Evolutionary conservation across 805 yeast species (phyloP).

Genomic region (Lipomyces orientalis): DNA sequence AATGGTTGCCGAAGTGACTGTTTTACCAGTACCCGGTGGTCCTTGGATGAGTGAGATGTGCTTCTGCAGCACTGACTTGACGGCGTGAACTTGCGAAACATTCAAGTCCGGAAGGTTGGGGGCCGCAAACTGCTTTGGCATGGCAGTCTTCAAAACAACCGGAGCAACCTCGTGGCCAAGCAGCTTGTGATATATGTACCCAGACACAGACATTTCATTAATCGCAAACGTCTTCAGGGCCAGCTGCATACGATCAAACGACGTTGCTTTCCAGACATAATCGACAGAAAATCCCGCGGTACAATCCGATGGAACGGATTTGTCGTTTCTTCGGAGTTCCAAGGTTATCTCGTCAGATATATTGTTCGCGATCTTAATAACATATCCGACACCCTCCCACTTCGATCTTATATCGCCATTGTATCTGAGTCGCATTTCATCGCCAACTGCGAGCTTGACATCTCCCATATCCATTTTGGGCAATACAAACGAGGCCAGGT

Average conservation of each 20-base stretch:
- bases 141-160: conserved; percentile 52
- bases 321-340: conserved; percentile 59
- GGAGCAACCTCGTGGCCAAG: conserved; percentile 79
- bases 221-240: conserved; percentile 77
- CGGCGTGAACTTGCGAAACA: conserved; percentile 79
- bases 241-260: conserved; percentile 82
- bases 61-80: conserved; percentile 65
- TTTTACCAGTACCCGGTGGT: conserved; percentile 97
- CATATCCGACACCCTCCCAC: conserved; percentile 78
- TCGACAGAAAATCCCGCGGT: conserved; percentile 78
- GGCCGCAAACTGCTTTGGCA: conserved; percentile 67
- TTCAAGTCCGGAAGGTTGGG: conserved; percentile 75
- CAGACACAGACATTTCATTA: conserved; percentile 69
- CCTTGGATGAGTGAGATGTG: conserved; percentile 89
- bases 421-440: conserved; percentile 73
- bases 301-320: conserved; percentile 57
- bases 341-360: conserved; percentile 71
- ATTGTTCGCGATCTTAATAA: conserved; percentile 72
- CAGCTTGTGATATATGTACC: conserved; percentile 74
- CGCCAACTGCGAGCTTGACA: conserved; percentile 80
- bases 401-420: conserved; percentile 60
- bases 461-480: conserved; percentile 68
- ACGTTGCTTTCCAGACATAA: conserved; percentile 85
- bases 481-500: conserved; percentile 70
- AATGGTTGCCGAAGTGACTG: conserved; percentile 89